Percentiles rank a stretch among this genome's conserved stretches.
Evolutionary conservation across 2,329 filamentous ascomycete genomes (phyloP).

Genomic region (Arthroderma sp.): DNA sequence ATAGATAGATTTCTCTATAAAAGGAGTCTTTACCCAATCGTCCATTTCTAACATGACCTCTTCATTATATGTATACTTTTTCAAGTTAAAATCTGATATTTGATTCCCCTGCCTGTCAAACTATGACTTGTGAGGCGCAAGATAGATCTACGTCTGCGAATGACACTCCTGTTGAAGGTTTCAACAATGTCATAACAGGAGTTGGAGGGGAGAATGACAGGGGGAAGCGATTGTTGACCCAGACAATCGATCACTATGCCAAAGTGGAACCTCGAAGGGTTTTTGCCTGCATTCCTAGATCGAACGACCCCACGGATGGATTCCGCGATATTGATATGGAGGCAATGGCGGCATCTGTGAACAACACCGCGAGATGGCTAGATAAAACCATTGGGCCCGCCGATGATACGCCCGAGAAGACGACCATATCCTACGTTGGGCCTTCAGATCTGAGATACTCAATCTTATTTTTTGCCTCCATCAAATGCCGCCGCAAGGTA

Average conservation of each 20-base stretch:
- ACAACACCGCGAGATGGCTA: neutral
- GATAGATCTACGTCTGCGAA: no score
- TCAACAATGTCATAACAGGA: no score
- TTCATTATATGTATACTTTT: no score
- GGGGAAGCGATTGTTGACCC: neutral
- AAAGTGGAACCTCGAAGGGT: neutral
- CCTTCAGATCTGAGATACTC: neutral
- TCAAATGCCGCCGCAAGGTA: constrained; percentile 2
- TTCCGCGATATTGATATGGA: neutral
- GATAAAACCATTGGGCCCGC: neutral
- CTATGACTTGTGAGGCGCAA: no score
- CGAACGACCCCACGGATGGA: neutral
- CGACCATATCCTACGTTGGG: neutral
- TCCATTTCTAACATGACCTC: no score
- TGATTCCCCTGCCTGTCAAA: no score
- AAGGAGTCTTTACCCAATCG: no score
- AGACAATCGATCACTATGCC: neutral
- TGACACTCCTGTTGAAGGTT: no score
- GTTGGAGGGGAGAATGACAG: neutral
- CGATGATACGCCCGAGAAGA: neutral
- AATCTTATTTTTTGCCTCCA: neutral
- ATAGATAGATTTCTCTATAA: no score
- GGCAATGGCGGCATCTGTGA: neutral
- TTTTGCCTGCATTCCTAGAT: neutral
- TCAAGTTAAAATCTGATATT: no score